A percentile compares a stretch with the other conserved stretches of the same genome.
Evolutionary conservation across 1,284 basidiomycete genomes (phyloP).

Genomic region (Stereum hirsutum): DNA sequence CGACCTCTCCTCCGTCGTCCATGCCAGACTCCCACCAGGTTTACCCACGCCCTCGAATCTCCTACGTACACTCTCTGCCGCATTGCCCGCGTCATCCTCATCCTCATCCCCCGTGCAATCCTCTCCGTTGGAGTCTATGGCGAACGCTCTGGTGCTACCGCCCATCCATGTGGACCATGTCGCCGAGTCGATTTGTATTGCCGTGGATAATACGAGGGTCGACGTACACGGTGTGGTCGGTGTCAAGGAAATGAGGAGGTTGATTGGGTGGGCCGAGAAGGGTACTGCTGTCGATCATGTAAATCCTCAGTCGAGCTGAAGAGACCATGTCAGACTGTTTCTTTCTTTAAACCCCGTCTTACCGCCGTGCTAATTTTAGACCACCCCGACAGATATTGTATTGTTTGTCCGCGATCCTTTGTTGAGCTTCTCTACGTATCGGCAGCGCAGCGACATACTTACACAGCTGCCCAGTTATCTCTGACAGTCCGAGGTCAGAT

Average conservation of each 20-base stretch:
- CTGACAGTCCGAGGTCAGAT: no score
- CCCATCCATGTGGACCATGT: conserved; percentile 97
- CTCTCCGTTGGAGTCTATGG: conserved; percentile 58
- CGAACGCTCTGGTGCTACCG: conserved; percentile 70
- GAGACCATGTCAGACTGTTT: no score
- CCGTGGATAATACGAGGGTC: conserved; percentile 24
- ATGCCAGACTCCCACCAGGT: conserved; percentile 40
- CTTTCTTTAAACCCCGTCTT: no score
- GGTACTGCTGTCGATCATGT: conserved; percentile 11
- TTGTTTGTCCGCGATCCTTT: no score
- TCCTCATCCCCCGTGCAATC: conserved; percentile 19
- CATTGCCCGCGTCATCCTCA: conserved; percentile 20
- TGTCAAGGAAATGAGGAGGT: conserved; percentile 65
- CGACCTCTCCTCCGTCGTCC: conserved; percentile 67
- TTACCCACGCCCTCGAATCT: conserved; percentile 59
- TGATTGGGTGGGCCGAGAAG: conserved; percentile 55
- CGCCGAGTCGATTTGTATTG: conserved; percentile 72
- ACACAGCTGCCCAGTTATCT: no score
- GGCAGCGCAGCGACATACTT: no score
- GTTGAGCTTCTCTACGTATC: no score
- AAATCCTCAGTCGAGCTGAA: conserved; percentile 4
- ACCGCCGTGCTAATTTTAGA: no score
- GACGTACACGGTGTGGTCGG: conserved; percentile 64
- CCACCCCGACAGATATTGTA: no score
- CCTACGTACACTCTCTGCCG: conserved; percentile 40